Conservation (phyloP, 768 basidiomycete species). For the Austroboletus eburneus region DNA sequence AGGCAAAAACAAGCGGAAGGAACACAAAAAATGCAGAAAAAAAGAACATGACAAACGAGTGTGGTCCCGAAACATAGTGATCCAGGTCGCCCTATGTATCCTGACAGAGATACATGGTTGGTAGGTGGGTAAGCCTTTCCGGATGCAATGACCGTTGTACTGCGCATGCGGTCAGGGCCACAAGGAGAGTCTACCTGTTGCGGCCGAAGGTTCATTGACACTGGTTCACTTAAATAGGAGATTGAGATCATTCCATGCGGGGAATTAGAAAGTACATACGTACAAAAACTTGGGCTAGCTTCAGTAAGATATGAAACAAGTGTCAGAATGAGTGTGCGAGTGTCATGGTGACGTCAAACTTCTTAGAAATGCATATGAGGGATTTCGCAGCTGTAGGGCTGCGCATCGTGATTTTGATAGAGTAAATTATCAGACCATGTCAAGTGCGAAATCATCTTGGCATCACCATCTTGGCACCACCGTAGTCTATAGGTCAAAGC, state of each 20-base stretch:
- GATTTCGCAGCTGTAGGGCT: no score
- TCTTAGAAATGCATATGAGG: neutral
- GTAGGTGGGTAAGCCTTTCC: neutral
- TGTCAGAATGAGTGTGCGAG: neutral
- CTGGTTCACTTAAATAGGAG: neutral
- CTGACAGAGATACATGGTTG: neutral
- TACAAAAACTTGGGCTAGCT: neutral
- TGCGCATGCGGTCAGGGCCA: neutral
- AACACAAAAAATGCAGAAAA: conserved; percentile 11
- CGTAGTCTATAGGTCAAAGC: no score
- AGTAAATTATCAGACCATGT: no score
- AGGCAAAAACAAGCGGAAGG: conserved; percentile 20
- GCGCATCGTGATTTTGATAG: no score
- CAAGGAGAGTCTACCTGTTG: neutral
- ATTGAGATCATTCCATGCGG: neutral
- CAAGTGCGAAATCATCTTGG: no score
- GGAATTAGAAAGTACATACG: neutral
- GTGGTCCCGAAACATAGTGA: neutral
- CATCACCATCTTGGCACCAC: no score
- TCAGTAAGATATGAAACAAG: conserved; percentile 4
- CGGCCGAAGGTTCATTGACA: neutral
- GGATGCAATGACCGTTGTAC: neutral
- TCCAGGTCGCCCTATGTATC: conserved; percentile 11
- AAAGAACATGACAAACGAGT: conserved; percentile 10
- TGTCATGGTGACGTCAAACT: neutral